Conservation (phyloP, 768 basidiomycete species). For the Suillus spraguei region DNA sequence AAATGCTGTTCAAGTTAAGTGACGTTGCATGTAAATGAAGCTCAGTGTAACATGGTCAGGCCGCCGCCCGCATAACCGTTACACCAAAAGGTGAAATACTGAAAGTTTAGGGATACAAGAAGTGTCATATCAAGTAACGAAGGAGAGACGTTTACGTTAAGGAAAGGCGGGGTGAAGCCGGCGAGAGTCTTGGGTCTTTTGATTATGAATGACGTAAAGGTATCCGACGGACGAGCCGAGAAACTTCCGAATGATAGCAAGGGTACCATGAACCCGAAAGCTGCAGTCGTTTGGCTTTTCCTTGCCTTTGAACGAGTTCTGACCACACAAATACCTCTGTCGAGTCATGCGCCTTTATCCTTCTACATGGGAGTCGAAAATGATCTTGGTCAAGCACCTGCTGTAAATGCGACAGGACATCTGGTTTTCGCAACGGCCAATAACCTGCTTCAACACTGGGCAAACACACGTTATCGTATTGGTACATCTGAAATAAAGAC, state of each 20-base stretch:
- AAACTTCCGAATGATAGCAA: too few species aligned
- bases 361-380: neutral
- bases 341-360: too few species aligned
- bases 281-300: neutral
- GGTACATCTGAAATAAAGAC: constrained; percentile 18
- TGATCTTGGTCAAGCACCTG: constrained; percentile 17
- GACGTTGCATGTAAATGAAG: neutral
- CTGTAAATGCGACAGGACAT: constrained; percentile 32
- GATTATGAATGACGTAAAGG: too few species aligned
- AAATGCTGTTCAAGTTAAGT: neutral
- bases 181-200: too few species aligned
- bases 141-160: too few species aligned
- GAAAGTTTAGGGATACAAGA: too few species aligned
- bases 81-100: too few species aligned
- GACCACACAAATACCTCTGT: neutral
- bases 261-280: neutral
- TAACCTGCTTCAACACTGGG: constrained; percentile 40
- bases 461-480: constrained; percentile 39
- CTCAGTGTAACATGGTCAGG: too few species aligned
- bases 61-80: too few species aligned
- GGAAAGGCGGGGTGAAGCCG: too few species aligned
- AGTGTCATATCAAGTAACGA: too few species aligned
- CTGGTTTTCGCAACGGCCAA: constrained; percentile 38
- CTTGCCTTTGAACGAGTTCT: neutral
- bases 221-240: neutral